Conservation (phyloP, 2,329 filamentous ascomycete species). For the Claviceps citrina region DNA sequence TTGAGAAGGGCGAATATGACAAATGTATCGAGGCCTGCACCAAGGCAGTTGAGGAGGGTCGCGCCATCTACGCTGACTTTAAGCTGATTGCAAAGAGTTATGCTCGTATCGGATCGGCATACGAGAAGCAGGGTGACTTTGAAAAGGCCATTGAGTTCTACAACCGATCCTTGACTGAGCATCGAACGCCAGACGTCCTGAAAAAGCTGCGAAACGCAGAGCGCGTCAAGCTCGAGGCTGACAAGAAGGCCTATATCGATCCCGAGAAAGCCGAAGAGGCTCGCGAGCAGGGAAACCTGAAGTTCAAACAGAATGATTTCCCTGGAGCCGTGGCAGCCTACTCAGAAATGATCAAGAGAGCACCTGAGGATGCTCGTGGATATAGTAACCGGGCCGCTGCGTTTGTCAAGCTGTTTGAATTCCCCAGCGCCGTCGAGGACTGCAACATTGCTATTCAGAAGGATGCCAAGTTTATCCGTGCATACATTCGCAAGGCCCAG, state of each 20-base stretch:
- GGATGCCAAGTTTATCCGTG: conserved; percentile 83
- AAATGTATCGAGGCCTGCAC: conserved; percentile 75
- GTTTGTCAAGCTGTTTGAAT: conserved; percentile 90
- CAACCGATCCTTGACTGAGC: conserved; percentile 86
- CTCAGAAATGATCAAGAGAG: conserved; percentile 90
- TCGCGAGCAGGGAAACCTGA: conserved; percentile 83
- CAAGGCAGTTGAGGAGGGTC: conserved; percentile 78
- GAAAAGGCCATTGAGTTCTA: conserved; percentile 73
- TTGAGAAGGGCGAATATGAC: conserved; percentile 90
- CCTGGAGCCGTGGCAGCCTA: conserved; percentile 89
- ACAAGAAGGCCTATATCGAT: conserved; percentile 70
- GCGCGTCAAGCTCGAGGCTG: conserved; percentile 64
- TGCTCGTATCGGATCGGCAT: conserved; percentile 80
- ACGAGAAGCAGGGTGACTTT: conserved; percentile 79
- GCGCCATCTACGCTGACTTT: conserved; percentile 83
- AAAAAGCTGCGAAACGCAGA: conserved; percentile 84
- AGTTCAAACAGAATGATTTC: conserved; percentile 96
- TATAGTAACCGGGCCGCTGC: conserved; percentile 96
- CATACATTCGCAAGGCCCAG: conserved; percentile 92
- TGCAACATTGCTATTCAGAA: conserved; percentile 83
- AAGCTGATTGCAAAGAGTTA: conserved; percentile 98
- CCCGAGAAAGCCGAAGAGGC: conserved; percentile 89
- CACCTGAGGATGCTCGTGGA: conserved; percentile 79
- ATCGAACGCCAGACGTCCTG: conserved; percentile 87
- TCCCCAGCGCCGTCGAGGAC: conserved; percentile 84